Evolutionary conservation across 2,329 filamentous ascomycete genomes (phyloP), one percentile per base, ranked within the genome.

Genomic region (Colletotrichum coccodes): DNA sequence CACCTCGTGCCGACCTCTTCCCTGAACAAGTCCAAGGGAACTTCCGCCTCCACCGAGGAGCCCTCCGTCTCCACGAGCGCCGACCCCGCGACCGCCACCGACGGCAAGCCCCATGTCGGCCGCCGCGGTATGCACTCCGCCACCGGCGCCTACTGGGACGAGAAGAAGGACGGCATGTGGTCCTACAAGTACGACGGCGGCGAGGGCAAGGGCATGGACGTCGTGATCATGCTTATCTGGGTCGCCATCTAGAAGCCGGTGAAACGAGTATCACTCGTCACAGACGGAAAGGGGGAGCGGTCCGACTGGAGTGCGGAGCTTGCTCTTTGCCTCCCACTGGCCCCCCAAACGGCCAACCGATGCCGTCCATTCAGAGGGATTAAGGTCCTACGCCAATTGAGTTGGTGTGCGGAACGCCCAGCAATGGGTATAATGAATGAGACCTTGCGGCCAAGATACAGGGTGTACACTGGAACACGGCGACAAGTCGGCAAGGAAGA

Each of bases 91-190:
- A 86, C 84, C 28, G 86, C 87, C 23, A 91, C 89, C 32, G 86
- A 89, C 70, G 89, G 87, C 72, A 91, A 90, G 82, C 86, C 88
- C n/a, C 89, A 91, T 78, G 92, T 92, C 64, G 95, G 94, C 64
- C 90, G 95, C 73, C 90, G 95, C 72, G 96, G 96, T 72, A 96
- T 96, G 93, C 93, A 96, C 84, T 92, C 90, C 79, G 93, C 93
- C 26, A 93, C 92, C 50, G 93, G 93, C 56, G 94, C 93, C 38
- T 96, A 92, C 86, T 96, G 93, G 93, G 94, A 96, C 81, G 93
- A 94, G 83, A 93, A 94, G 84, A 94, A 92, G 81, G 93, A 96
- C 77, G 93, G 93, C 74, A 95, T 95, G 88, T 96, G 92, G 92
- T 94, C 90, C 75, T 94, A 92, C 85, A 96, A 96, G 85, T 95